Base-by-base conservation (phyloP, 352 stramenopile species). In the Phytophthora cryptogea region DNA sequence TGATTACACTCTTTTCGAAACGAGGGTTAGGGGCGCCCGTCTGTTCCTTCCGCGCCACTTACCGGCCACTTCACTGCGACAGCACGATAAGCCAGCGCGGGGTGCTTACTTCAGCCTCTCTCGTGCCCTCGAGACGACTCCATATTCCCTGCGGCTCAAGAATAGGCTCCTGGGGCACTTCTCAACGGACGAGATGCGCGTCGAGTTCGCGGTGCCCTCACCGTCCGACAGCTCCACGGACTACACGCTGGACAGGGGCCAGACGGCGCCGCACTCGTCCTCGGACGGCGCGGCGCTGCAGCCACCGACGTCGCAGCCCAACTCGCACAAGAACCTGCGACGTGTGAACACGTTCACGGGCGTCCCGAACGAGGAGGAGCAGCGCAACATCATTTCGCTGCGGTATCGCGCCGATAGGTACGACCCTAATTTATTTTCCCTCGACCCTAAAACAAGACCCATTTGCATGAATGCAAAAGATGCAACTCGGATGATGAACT, bases 341-440 rank as follows among this genome's bases (percentile, higher is more conserved):
- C 78, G 81, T 52, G 72, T 73, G 43, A 86, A 90, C 62, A 89
- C 82, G 61, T 90, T 93, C 67, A 88, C 80, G 11, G 67, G 66
- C 14, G 73, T 62, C 57, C 48, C 66, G 14, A 87, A 77, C 14
- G 82, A 92, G 33, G 82, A 92, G 28, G 85, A 94, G 59, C 81
- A 90, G 60, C 83, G 83, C 61, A 92, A 94, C 54, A 94, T 90
- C 51, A 92, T 94, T 42, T 94, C 85, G 42, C 70, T 94, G 43
- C 85, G 85, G 31, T 94, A 92, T 63, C 85, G 85, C 9, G 85
- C 85, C 32, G 85, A 94, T 55, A 87, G 71, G 71, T 80, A 54
- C 47, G 7, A 14, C 13, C n/a, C 11, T 39, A n/a, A n/a, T 39
- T 8, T 9, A 5, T n/a, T 13, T 5, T 4, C 6, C 16, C 27